These are phyloP conservation scores for Ceriops tagal DNA, from an alignment of 345 rosid species.

Conservation along the genomic window DNA sequence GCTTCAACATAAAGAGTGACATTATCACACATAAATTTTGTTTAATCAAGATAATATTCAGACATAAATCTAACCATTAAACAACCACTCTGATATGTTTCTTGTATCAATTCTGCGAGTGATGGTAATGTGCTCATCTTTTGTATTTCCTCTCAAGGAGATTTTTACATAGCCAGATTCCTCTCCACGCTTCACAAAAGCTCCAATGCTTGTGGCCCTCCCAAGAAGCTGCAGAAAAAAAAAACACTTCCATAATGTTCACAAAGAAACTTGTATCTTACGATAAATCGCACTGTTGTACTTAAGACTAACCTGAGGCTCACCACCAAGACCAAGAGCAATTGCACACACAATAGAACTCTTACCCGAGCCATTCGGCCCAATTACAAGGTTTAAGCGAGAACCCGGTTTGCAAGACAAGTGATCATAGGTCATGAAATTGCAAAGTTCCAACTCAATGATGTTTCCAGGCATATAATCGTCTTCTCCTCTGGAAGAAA, in stretches of 20 bases:
- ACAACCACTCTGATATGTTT: constrained; percentile 90
- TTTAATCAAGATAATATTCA: no score
- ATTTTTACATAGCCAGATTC: constrained; percentile 68
- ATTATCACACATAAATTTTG: background rate
- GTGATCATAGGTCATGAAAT: constrained; percentile 85
- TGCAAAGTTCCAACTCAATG: constrained; percentile 70
- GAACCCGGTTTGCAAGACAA: constrained; percentile 80
- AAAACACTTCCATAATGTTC: background rate
- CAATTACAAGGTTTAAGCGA: constrained; percentile 84
- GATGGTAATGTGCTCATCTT: constrained; percentile 49
- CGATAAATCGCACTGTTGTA: constrained; percentile 7
- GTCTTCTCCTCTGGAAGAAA: constrained; percentile 68
- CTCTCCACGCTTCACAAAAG: constrained; percentile 93
- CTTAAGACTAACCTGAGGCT: constrained; percentile 64
- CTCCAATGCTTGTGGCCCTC: constrained; percentile 77
- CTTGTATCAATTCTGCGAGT: constrained; percentile 71
- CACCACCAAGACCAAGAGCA: constrained; percentile 91
- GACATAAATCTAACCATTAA: constrained; percentile 48
- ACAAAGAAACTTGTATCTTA: constrained; percentile 7
- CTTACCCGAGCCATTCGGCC: constrained; percentile 97
- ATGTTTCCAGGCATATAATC: constrained; percentile 89
- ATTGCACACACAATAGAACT: constrained; percentile 97
- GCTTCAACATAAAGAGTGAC: background rate
- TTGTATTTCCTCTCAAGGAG: constrained; percentile 58
- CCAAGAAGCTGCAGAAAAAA: constrained; percentile 69